Evolutionary conservation across 805 yeast genomes (phyloP).

Genomic region (Yarrowia yakushimensis): DNA sequence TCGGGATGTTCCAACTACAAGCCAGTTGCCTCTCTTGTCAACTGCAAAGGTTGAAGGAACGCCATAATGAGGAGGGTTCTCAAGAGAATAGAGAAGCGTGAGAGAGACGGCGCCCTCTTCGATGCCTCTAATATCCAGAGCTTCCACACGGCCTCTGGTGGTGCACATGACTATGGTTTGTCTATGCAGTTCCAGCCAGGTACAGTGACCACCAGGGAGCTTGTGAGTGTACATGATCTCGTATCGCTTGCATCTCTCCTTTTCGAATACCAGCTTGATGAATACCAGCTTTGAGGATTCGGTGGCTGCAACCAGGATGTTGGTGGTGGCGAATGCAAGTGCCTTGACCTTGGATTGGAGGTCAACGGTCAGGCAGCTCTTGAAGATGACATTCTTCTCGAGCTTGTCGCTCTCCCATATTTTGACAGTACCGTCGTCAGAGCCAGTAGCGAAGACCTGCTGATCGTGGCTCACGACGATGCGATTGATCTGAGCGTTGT

Average conservation of each 20-base stretch:
- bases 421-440: conserved; percentile 66
- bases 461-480: conserved; percentile 59
- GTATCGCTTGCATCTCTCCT: conserved; percentile 37
- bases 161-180: conserved; percentile 23
- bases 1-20: conserved; percentile 66
- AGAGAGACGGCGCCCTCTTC: conserved; percentile 45
- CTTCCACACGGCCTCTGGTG: conserved; percentile 7
- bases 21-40: conserved; percentile 55
- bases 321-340: conserved; percentile 34
- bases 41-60: conserved; percentile 56
- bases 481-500: conserved; percentile 54
- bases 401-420: conserved; percentile 74
- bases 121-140: conserved; percentile 24
- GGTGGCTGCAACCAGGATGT: conserved; percentile 29
- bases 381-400: conserved; percentile 51
- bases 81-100: conserved; percentile 7
- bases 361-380: conserved; percentile 34
- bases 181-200: conserved; percentile 17
- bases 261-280: conserved; percentile 21
- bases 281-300: background rate
- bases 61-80: conserved; percentile 64
- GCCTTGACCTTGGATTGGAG: conserved; percentile 33
- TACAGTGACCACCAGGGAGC: conserved; percentile 6
- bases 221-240: conserved; percentile 40
- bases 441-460: conserved; percentile 70